Evolutionary conservation across 2,329 filamentous ascomycete genomes (phyloP).

Genomic region (Alternaria solani): DNA sequence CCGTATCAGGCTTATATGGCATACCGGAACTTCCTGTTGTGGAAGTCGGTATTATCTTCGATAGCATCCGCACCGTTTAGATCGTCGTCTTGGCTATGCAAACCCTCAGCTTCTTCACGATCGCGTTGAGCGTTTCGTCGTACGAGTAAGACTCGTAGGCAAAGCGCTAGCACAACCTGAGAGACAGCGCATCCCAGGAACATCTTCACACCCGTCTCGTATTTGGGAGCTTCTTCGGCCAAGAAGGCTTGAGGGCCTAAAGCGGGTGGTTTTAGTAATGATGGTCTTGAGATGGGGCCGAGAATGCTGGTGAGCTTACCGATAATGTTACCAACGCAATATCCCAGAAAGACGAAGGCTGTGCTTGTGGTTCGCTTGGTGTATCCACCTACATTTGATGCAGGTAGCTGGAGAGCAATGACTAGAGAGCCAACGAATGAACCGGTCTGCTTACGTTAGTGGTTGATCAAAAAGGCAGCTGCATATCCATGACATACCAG

Average conservation of each 20-base stretch:
- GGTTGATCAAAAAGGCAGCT: constrained; percentile 10
- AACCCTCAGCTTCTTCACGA: background rate
- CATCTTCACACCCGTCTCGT: constrained; percentile 62
- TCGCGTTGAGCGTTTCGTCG: constrained; percentile 8
- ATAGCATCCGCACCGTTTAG: background rate
- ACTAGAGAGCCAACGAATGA: constrained; percentile 62
- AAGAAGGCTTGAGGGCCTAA: constrained; percentile 56
- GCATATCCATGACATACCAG: constrained; percentile 38
- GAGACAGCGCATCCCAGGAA: constrained; percentile 58
- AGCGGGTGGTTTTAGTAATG: background rate
- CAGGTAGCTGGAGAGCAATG: constrained; percentile 62
- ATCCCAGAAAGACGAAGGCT: constrained; percentile 58
- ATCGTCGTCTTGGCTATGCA: background rate
- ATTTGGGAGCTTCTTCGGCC: constrained; percentile 56
- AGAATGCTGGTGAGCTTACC: constrained; percentile 26
- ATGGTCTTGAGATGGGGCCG: background rate
- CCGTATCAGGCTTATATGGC: background rate
- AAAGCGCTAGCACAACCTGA: constrained; percentile 50
- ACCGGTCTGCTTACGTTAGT: constrained; percentile 28
- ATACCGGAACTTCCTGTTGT: constrained; percentile 10
- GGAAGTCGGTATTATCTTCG: constrained; percentile 12
- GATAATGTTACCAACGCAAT: constrained; percentile 59
- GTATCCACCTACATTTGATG: constrained; percentile 54
- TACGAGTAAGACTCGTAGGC: constrained; percentile 12
- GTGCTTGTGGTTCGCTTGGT: constrained; percentile 53